Base-by-base conservation (phyloP, 2,329 filamentous ascomycete species). In the Paracoccidioides lutzii region DNA sequence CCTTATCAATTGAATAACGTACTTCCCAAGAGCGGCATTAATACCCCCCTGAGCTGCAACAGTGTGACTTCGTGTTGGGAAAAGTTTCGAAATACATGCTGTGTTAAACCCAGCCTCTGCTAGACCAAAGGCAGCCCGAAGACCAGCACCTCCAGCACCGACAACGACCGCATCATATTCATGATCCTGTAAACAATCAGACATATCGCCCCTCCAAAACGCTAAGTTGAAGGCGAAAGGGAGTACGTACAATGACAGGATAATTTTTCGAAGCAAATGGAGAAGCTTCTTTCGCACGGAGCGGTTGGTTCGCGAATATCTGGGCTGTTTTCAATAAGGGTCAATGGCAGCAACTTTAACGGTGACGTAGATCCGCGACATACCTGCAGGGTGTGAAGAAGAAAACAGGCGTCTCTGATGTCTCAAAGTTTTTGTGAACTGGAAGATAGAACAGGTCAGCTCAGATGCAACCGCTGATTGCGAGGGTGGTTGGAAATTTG, bases 151-250 rank as follows among this genome's bases (percentile, higher is more conserved):
- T 59, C 81, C 81, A 59, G 81, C 81, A 65, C 77, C 77, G 54
- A 79, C 89, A 59, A 98, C 93, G 65, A 98, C 80, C 60, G 91
- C 91, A 86, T 97, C 93, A 76, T 96, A 97, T 76, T 97, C 90
- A 76, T 98, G 93, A 73, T 97, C 93, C 83, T 90, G 68, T 33
- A 54, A 15, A 55, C 50, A 38, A 52, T 54, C 49, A 59, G 55
- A 45, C 8, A 52, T 12, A 32, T n/a, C 22, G 14, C 12, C 15
- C 8, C 33, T 53, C 28, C 5, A 51, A n/a, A n/a, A n/a, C n/a
- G n/a, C n/a, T 9, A 35, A 50, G 12, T 52, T 37, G 32, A 15
- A 38, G 28, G 30, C 4, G 14, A 42, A n/a, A 10, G 9, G 54
- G 41, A 63, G 22, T 22, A 79, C 85, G 74, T 81, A 88, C 87